Percentiles rank a stretch among this genome's conserved stretches.
phyloP scores from a whole-genome alignment of 2,329 filamentous ascomycete species.

The Fusarium sp. region DNA sequence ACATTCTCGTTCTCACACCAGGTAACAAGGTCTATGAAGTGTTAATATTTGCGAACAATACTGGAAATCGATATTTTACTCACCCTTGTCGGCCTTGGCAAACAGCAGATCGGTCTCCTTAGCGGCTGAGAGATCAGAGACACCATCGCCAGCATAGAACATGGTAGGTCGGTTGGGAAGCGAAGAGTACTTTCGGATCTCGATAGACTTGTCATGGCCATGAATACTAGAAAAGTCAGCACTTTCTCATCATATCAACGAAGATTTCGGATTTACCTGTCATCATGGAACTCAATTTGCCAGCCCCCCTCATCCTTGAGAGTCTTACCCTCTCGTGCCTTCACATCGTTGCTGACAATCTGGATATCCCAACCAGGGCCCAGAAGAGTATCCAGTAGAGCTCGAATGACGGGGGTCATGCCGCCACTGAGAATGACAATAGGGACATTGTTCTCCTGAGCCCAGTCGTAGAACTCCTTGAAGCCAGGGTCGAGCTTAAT shows the following conservation, averaged over 20 bases:
- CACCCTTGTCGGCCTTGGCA: slow-evolving; percentile 88
- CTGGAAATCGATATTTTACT: slow-evolving; percentile 35
- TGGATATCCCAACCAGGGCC: slow-evolving; percentile 83
- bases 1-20: slow-evolving; percentile 87
- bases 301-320: slow-evolving; percentile 86
- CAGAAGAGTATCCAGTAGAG: slow-evolving; percentile 80
- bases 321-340: slow-evolving; percentile 68
- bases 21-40: slow-evolving; percentile 75
- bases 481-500: slow-evolving; percentile 92
- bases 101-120: slow-evolving; percentile 93
- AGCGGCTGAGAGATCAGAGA: slow-evolving; percentile 91
- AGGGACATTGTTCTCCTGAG: slow-evolving; percentile 82
- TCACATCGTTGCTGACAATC: slow-evolving; percentile 89
- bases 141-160: slow-evolving; percentile 95
- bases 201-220: slow-evolving; percentile 96
- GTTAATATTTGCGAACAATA: not conserved
- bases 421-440: slow-evolving; percentile 92
- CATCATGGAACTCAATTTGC: slow-evolving; percentile 89
- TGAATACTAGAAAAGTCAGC: slow-evolving; percentile 66
- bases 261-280: slow-evolving; percentile 60
- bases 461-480: slow-evolving; percentile 87
- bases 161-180: slow-evolving; percentile 81
- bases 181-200: slow-evolving; percentile 86
- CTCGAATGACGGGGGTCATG: slow-evolving; percentile 91
- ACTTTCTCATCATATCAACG: not conserved